Percentiles rank a stretch among this genome's conserved stretches.
Evolutionary conservation across 2,329 filamentous ascomycete genomes (phyloP).

Genomic region (Cryphonectria carpinicola): DNA sequence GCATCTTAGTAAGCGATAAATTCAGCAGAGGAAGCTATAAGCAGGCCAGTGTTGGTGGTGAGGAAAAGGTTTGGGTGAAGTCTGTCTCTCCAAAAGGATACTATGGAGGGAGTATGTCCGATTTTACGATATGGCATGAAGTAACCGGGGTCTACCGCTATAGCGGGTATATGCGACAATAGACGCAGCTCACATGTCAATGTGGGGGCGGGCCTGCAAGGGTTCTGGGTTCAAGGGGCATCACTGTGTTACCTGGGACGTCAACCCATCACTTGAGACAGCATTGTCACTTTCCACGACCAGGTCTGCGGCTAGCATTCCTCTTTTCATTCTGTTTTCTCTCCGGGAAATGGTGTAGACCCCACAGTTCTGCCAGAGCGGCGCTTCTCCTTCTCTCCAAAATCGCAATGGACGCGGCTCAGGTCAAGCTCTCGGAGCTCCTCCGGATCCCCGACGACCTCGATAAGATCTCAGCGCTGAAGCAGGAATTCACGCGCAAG

Average conservation of each 20-base stretch:
- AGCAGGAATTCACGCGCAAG: conserved; percentile 91
- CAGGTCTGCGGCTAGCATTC: conserved; percentile 1
- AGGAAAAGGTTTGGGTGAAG: neutral
- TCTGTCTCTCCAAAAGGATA: neutral
- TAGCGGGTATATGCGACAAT: neutral
- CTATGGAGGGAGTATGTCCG: too few relatives aligned
- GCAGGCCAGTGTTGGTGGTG: neutral
- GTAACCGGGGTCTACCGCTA: neutral
- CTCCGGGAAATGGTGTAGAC: conserved; percentile 25
- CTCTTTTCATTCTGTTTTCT: neutral
- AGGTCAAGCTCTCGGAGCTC: conserved; percentile 86
- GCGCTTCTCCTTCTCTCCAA: conserved; percentile 4
- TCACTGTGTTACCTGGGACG: conserved; percentile 14
- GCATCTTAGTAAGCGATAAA: neutral
- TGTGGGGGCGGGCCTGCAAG: conserved; percentile 22
- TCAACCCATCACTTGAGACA: conserved; percentile 14
- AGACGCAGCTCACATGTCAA: conserved; percentile 12
- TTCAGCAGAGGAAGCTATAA: neutral
- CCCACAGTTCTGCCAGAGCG: conserved; percentile 18
- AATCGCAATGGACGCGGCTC: conserved; percentile 65
- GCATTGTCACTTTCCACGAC: neutral
- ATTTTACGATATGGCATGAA: neutral
- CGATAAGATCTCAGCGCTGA: conserved; percentile 89
- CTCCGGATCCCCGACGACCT: conserved; percentile 95
- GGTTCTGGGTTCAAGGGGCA: conserved; percentile 5